Conservation (phyloP, 768 basidiomycete genomes). For the Pholiota microspora region DNA sequence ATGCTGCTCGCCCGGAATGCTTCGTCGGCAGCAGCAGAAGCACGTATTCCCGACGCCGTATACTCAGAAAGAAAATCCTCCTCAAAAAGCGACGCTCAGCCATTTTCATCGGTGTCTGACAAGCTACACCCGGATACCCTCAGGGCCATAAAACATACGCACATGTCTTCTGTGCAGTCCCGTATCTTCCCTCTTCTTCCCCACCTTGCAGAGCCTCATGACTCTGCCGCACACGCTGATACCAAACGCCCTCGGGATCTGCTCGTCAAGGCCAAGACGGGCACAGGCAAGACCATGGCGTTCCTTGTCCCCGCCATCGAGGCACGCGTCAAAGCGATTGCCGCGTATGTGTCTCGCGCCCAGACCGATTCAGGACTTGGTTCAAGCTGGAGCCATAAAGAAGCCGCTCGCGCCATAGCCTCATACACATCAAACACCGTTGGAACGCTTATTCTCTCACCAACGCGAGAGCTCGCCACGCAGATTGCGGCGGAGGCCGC, state of each 20-base stretch:
- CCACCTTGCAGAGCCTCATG: conserved; percentile 54
- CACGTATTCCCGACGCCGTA: conserved; percentile 1
- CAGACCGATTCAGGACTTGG: conserved; percentile 32
- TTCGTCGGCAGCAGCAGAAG: conserved; percentile 3
- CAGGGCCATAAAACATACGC: conserved; percentile 60
- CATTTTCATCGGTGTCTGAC: conserved; percentile 33
- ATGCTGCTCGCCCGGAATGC: conserved; percentile 12
- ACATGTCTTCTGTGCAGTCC: conserved; percentile 83
- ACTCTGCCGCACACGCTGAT: conserved; percentile 15
- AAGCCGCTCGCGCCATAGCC: neutral
- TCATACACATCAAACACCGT: conserved; percentile 40
- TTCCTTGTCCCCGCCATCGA: conserved; percentile 89
- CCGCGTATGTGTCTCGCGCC: conserved; percentile 39
- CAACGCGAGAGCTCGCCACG: conserved; percentile 86
- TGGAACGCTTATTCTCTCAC: conserved; percentile 81
- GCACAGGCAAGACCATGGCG: conserved; percentile 86
- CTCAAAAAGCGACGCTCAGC: conserved; percentile 8
- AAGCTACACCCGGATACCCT: conserved; percentile 41
- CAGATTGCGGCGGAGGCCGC: conserved; percentile 86
- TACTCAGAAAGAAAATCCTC: neutral
- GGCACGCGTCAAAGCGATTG: conserved; percentile 61
- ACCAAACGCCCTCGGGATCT: conserved; percentile 52
- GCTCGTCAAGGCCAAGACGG: conserved; percentile 84
- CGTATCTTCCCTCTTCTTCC: conserved; percentile 79
- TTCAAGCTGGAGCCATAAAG: conserved; percentile 11